These are phyloP conservation scores for Brasilioporus rufonigricans DNA, from an alignment of 768 basidiomycete genomes.

Conservation along the genomic window DNA sequence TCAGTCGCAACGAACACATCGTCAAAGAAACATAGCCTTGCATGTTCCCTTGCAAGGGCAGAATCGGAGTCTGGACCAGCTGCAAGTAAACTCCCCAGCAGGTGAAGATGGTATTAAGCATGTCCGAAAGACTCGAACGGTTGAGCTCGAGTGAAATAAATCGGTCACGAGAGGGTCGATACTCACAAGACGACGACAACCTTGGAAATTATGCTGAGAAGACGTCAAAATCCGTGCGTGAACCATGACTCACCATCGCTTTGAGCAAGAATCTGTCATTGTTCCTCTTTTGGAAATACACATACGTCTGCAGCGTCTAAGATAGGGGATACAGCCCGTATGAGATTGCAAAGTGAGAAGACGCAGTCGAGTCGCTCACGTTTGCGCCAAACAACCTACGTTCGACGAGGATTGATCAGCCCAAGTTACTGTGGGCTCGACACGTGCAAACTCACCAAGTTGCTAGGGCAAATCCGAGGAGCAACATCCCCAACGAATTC, in stretches of 20 bases:
- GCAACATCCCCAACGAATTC: no score
- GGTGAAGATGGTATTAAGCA: conserved; percentile 10
- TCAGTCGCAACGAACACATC: neutral
- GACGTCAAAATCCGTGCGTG: neutral
- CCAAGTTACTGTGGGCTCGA: conserved; percentile 8
- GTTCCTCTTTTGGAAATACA: conserved; percentile 8
- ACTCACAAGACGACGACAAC: conserved; percentile 7
- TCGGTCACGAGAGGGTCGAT: neutral
- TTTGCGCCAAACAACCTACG: conserved; percentile 14
- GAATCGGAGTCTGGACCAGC: conserved; percentile 3
- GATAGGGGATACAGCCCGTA: neutral
- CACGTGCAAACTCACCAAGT: no score
- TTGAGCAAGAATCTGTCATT: conserved; percentile 4
- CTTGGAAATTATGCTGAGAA: neutral
- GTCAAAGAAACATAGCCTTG: neutral
- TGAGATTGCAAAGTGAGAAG: neutral
- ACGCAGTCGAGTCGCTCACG: neutral
- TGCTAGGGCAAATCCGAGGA: no score
- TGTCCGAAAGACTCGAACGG: conserved; percentile 10
- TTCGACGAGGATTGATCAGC: neutral
- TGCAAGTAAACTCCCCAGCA: conserved; percentile 10
- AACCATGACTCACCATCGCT: conserved; percentile 3
- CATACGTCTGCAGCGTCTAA: conserved; percentile 9
- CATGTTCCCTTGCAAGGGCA: conserved; percentile 8
- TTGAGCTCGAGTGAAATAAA: neutral